phyloP scores from a whole-genome alignment of 73 alveolate species.

The Paramecium primaurelia region DNA sequence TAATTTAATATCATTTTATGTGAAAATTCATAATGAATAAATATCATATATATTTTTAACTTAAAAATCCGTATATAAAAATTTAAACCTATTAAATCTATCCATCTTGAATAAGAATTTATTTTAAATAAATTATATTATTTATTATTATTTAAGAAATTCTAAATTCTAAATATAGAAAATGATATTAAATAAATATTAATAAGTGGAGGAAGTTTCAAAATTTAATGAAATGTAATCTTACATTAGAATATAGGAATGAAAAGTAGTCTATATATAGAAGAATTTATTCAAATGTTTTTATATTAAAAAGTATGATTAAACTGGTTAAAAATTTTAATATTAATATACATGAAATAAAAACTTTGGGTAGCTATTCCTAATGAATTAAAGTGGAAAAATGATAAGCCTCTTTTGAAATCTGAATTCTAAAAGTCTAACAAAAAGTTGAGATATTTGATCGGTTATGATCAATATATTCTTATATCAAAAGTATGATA shows the following conservation, averaged over 20 bases:
- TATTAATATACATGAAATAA: slow-evolving; percentile 1
- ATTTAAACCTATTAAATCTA: too few species aligned
- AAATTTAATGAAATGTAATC: neutral
- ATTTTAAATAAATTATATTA: too few species aligned
- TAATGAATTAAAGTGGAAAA: slow-evolving; percentile 27
- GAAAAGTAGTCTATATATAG: neutral
- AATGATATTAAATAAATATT: neutral
- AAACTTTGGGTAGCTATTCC: slow-evolving; percentile 31
- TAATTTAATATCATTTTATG: too few species aligned
- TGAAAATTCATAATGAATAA: too few species aligned
- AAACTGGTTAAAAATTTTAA: slow-evolving; percentile 3
- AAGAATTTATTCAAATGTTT: neutral
- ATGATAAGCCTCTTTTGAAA: slow-evolving; percentile 2
- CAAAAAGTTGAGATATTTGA: neutral
- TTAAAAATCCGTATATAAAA: too few species aligned
- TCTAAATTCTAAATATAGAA: neutral
- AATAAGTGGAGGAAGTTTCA: neutral
- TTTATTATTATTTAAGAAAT: neutral
- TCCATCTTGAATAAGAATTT: neutral
- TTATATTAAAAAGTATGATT: neutral
- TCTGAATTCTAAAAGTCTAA: neutral
- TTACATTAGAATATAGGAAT: neutral
- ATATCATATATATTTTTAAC: too few species aligned
- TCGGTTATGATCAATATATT: neutral
- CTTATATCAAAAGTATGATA: neutral